Evolutionary conservation across 2,329 filamentous ascomycete species (phyloP).

Genomic region (Aspergillus sp.): DNA sequence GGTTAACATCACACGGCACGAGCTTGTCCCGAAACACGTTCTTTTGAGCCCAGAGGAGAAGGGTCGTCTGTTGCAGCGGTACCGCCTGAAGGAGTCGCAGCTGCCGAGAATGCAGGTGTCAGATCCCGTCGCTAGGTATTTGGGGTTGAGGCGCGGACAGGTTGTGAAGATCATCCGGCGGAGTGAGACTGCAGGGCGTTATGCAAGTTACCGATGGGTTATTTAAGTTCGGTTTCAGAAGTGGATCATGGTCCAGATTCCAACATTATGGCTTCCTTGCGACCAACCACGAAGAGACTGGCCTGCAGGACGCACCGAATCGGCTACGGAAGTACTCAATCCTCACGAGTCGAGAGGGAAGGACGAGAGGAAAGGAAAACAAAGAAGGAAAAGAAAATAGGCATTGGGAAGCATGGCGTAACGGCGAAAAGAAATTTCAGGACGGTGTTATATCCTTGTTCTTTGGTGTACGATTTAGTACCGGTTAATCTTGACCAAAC

Average conservation of each 20-base stretch:
- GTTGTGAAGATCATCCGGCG: slow-evolving; percentile 98
- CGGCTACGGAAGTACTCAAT: neutral
- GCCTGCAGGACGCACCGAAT: no score
- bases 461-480: slow-evolving; percentile 12
- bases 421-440: slow-evolving; percentile 32
- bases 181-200: slow-evolving; percentile 91
- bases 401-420: slow-evolving; percentile 41
- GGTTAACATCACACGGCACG: slow-evolving; percentile 97
- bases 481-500: slow-evolving; percentile 10
- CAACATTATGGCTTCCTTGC: neutral
- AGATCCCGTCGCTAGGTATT: slow-evolving; percentile 89
- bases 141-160: slow-evolving; percentile 85
- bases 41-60: slow-evolving; percentile 90
- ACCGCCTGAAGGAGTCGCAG: slow-evolving; percentile 96
- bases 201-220: slow-evolving; percentile 86
- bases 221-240: slow-evolving; percentile 33
- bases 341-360: slow-evolving; percentile 1
- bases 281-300: neutral
- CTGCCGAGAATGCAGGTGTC: slow-evolving; percentile 86
- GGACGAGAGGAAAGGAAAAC: neutral
- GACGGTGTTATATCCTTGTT: slow-evolving; percentile 17
- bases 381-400: slow-evolving; percentile 23
- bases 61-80: slow-evolving; percentile 77
- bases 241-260: neutral
- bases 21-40: slow-evolving; percentile 91